These are phyloP conservation scores for Mycena amicta DNA, from an alignment of 768 basidiomycete species.

Conservation along the genomic window DNA sequence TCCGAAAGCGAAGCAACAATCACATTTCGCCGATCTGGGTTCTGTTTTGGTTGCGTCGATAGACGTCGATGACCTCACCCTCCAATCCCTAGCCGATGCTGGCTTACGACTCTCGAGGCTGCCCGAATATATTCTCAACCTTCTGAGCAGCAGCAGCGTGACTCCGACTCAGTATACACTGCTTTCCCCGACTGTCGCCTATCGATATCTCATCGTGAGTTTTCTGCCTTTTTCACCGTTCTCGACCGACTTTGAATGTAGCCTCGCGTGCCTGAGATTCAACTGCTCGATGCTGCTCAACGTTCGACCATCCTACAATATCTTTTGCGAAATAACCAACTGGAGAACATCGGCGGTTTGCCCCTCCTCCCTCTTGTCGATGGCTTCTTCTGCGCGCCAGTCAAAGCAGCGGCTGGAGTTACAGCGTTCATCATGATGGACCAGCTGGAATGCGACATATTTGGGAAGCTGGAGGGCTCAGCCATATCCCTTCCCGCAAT, in stretches of 20 bases:
- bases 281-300: conserved; percentile 8
- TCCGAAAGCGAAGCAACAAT: neutral
- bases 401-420: neutral
- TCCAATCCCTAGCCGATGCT: conserved; percentile 33
- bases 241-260: conserved; percentile 5
- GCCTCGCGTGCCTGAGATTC: conserved; percentile 18
- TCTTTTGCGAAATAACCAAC: conserved; percentile 35
- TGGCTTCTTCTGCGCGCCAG: conserved; percentile 26
- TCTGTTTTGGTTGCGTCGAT: conserved; percentile 31
- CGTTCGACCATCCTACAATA: conserved; percentile 29
- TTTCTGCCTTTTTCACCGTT: neutral
- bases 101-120: conserved; percentile 40
- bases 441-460: conserved; percentile 30
- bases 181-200: conserved; percentile 33
- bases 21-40: conserved; percentile 18
- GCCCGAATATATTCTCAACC: conserved; percentile 35
- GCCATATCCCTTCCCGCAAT: conserved; percentile 35
- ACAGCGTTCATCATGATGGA: conserved; percentile 32
- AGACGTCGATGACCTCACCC: conserved; percentile 20
- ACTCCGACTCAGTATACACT: conserved; percentile 5
- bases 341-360: conserved; percentile 37
- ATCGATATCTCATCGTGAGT: conserved; percentile 34
- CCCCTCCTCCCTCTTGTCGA: conserved; percentile 38
- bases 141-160: conserved; percentile 14
- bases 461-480: conserved; percentile 31